Evolutionary conservation across 1,284 basidiomycete species (phyloP).

Genomic region (Erythrobasidium hasegawianum): DNA sequence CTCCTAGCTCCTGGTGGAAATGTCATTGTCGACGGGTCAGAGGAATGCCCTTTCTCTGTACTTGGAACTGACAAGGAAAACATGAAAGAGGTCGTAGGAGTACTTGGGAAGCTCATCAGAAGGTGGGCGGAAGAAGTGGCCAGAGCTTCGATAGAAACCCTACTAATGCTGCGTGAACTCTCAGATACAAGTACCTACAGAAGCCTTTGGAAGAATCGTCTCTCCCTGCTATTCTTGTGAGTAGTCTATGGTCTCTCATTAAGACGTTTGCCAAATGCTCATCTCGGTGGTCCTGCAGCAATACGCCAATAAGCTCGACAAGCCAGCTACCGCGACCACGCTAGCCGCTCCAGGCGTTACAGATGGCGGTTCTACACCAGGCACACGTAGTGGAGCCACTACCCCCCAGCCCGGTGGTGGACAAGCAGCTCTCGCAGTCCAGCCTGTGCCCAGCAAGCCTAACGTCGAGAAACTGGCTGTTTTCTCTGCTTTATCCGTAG

Average conservation of each 20-base stretch:
- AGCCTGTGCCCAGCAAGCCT: constrained; percentile 17
- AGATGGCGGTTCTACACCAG: constrained; percentile 28
- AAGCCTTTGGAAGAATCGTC: constrained; percentile 84
- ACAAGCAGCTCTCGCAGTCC: neutral
- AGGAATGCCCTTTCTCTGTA: constrained; percentile 74
- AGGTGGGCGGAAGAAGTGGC: constrained; percentile 56
- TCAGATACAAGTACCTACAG: constrained; percentile 95
- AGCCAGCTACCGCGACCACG: constrained; percentile 14
- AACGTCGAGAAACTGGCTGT: constrained; percentile 72
- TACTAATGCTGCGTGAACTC: too few relatives aligned
- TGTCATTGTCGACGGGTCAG: constrained; percentile 80
- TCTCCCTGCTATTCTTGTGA: constrained; percentile 79
- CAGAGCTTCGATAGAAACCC: neutral
- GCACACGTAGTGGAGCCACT: constrained; percentile 2
- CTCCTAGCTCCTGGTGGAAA: constrained; percentile 91
- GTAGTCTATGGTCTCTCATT: too few relatives aligned
- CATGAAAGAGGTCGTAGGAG: constrained; percentile 85
- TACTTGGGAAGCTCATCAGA: constrained; percentile 90
- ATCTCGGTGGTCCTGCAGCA: constrained; percentile 2
- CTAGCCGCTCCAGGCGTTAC: constrained; percentile 15
- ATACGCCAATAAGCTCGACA: constrained; percentile 34
- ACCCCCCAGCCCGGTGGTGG: neutral
- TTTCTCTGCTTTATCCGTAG: constrained; percentile 73
- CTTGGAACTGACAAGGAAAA: constrained; percentile 57
- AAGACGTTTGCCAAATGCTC: too few relatives aligned